phyloP scores from a whole-genome alignment of 2,329 filamentous ascomycete genomes.

The Ustilaginoidea virens region DNA sequence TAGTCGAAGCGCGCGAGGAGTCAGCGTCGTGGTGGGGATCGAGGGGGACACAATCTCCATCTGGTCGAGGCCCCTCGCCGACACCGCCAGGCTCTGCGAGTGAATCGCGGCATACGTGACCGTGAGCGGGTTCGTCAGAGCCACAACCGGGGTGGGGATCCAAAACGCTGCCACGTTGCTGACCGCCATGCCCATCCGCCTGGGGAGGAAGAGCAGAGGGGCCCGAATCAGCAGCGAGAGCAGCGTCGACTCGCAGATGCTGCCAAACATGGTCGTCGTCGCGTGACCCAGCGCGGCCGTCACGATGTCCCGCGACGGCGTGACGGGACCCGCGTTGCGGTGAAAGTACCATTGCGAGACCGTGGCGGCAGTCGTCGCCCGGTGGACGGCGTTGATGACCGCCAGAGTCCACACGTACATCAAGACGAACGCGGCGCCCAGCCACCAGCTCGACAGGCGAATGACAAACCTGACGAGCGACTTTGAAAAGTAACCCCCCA shows the following conservation, averaged over 20 bases:
- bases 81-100: slow-evolving; percentile 63
- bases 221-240: slow-evolving; percentile 68
- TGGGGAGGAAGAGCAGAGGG: slow-evolving; percentile 70
- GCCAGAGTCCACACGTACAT: slow-evolving; percentile 93
- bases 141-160: slow-evolving; percentile 70
- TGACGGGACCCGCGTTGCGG: slow-evolving; percentile 63
- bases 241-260: slow-evolving; percentile 76
- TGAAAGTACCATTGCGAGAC: slow-evolving; percentile 99
- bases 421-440: slow-evolving; percentile 80
- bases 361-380: slow-evolving; percentile 81
- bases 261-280: slow-evolving; percentile 75
- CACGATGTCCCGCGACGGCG: slow-evolving; percentile 68
- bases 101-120: slow-evolving; percentile 91
- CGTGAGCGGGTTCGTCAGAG: slow-evolving; percentile 79
- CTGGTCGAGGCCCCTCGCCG: slow-evolving; percentile 65
- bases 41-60: slow-evolving; percentile 66
- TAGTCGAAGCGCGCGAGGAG: slow-evolving; percentile 33
- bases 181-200: slow-evolving; percentile 47
- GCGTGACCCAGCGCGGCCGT: slow-evolving; percentile 71
- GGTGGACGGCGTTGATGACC: slow-evolving; percentile 75
- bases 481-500: slow-evolving; percentile 71
- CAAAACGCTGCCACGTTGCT: slow-evolving; percentile 64
- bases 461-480: slow-evolving; percentile 56
- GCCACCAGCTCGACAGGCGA: slow-evolving; percentile 81
- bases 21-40: slow-evolving; percentile 58